A percentile compares a stretch with the other conserved stretches of the same genome.
phyloP scores from a whole-genome alignment of 108 stramenopile genomes.

The Pseudonitzschia multiseries region DNA sequence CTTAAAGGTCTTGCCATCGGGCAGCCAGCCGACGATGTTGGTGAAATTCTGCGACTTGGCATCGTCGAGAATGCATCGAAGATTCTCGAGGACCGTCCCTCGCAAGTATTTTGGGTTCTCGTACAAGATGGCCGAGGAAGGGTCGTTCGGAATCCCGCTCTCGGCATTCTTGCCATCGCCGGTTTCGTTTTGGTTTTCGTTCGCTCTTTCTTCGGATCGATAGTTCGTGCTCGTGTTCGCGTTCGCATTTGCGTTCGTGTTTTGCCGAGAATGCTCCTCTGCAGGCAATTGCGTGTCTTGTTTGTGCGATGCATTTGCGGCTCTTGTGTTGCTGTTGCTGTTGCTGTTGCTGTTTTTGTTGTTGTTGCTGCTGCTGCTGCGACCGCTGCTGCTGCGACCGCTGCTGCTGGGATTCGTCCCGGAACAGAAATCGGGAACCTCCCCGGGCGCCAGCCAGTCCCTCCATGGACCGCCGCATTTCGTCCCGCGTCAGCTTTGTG shows the following conservation, averaged over 20 bases:
- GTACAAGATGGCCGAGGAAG: neutral
- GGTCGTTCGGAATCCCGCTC: neutral
- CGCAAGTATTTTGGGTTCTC: constrained; percentile 33
- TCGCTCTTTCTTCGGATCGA: too few relatives aligned
- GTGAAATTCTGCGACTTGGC: constrained; percentile 51
- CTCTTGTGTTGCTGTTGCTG: neutral
- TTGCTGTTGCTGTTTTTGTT: neutral
- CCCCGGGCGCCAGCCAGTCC: neutral
- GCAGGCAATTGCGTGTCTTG: too few relatives aligned
- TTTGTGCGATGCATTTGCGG: too few relatives aligned
- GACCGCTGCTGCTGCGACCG: neutral
- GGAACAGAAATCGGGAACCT: neutral
- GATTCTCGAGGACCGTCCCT: constrained; percentile 30
- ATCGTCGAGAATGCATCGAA: constrained; percentile 50
- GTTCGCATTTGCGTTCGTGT: too few relatives aligned
- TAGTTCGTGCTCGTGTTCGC: too few relatives aligned
- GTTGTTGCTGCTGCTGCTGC: neutral
- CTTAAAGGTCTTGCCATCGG: constrained; percentile 35
- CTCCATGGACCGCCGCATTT: neutral
- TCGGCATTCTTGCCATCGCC: neutral
- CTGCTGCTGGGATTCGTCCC: neutral
- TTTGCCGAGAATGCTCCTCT: too few relatives aligned
- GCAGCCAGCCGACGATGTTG: constrained; percentile 33
- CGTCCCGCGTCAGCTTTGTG: neutral
- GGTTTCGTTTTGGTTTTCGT: neutral